A percentile compares a stretch with the other conserved stretches of the same genome.
phyloP scores from a whole-genome alignment of 1,284 basidiomycete genomes.

The Puccinia hordei region DNA sequence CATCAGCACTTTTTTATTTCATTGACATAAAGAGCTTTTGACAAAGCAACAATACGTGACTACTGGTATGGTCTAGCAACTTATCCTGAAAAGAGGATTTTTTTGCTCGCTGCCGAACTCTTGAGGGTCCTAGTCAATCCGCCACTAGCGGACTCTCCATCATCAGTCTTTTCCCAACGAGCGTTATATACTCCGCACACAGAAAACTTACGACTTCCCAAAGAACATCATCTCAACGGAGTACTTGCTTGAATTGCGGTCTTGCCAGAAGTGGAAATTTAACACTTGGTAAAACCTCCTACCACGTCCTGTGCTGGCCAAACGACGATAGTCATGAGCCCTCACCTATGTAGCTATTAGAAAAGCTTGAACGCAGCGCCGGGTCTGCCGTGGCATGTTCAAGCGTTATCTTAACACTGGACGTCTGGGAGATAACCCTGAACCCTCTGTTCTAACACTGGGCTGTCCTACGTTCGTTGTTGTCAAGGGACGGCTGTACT shows the following conservation, averaged over 20 bases:
- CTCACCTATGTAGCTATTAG: not conserved
- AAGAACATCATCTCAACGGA: not conserved
- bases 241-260: not conserved
- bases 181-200: not conserved
- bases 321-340: not conserved
- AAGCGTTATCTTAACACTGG: not conserved
- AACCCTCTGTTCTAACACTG: not conserved
- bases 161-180: not conserved
- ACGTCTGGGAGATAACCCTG: slow-evolving; percentile 10
- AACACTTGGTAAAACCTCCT: not conserved
- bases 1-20: not conserved
- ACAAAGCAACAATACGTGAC: too few relatives aligned
- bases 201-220: not conserved
- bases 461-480: slow-evolving; percentile 1
- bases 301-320: not conserved
- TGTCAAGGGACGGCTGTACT: slow-evolving; percentile 31
- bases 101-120: too few relatives aligned
- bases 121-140: too few relatives aligned
- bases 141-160: too few relatives aligned
- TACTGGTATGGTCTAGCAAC: not conserved
- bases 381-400: not conserved
- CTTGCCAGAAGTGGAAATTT: too few relatives aligned
- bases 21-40: too few relatives aligned
- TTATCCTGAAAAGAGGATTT: not conserved
- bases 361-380: not conserved